Conservation (phyloP, 2,329 filamentous ascomycete species). For the Pestalotiopsis fici region DNA sequence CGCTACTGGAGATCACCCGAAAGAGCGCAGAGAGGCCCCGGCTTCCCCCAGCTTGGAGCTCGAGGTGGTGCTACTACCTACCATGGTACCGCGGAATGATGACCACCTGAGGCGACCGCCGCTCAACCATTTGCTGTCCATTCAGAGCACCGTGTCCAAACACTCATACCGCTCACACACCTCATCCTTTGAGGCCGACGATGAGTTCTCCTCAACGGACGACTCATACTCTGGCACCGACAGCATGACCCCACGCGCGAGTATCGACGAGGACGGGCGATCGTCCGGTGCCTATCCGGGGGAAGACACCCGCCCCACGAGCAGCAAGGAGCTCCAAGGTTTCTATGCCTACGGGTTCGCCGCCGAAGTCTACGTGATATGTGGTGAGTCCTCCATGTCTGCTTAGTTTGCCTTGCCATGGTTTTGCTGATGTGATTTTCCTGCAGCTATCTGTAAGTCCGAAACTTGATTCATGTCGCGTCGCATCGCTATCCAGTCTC, state of each 20-base stretch:
- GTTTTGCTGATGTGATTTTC: background rate
- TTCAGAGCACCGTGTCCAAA: conserved; percentile 54
- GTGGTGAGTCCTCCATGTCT: conserved; percentile 62
- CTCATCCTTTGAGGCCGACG: conserved; percentile 69
- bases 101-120: conserved; percentile 35
- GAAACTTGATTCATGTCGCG: background rate
- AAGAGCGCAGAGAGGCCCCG: background rate
- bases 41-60: conserved; percentile 4
- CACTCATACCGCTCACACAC: conserved; percentile 59
- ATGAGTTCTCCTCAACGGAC: conserved; percentile 59
- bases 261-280: conserved; percentile 36
- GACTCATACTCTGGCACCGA: conserved; percentile 31
- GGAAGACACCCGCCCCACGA: conserved; percentile 88
- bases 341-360: conserved; percentile 98
- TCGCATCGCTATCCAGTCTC: background rate
- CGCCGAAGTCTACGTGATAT: conserved; percentile 94
- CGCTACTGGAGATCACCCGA: background rate
- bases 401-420: background rate
- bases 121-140: conserved; percentile 48
- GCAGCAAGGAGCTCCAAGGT: conserved; percentile 80
- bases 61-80: background rate
- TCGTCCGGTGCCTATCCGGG: conserved; percentile 63
- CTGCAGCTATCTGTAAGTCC: conserved; percentile 15
- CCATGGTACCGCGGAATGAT: conserved; percentile 38
- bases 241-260: conserved; percentile 37